Evolutionary conservation across 1,284 basidiomycete species (phyloP).

Genomic region (Bjerkandera adusta): DNA sequence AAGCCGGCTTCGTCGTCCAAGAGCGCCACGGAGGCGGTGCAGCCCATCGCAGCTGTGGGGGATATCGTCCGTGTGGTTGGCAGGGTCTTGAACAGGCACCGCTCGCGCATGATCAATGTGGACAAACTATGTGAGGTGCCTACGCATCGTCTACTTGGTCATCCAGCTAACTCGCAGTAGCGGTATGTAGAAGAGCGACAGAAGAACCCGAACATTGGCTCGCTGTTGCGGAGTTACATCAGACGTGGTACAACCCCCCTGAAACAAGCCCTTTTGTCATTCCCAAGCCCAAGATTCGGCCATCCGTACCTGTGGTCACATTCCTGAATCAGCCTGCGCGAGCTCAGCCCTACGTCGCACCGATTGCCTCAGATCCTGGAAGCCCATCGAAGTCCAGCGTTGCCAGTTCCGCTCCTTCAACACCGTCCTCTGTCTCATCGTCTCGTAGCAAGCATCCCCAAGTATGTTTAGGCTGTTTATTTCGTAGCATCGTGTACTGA

Average conservation of each 20-base stretch:
- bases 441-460: conserved; percentile 10
- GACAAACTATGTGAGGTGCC: conserved; percentile 33
- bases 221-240: conserved; percentile 51
- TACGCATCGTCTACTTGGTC: conserved; percentile 2
- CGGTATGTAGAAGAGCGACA: conserved; percentile 45
- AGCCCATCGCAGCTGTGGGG: conserved; percentile 47
- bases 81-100: conserved; percentile 39
- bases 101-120: conserved; percentile 46
- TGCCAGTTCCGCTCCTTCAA: conserved; percentile 15
- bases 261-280: conserved; percentile 44
- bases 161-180: conserved; percentile 26
- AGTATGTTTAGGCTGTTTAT: conserved; percentile 14
- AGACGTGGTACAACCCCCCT: conserved; percentile 43
- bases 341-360: background rate
- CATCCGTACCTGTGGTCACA: conserved; percentile 13
- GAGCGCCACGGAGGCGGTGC: conserved; percentile 22
- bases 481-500: background rate
- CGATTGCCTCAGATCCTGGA: conserved; percentile 7
- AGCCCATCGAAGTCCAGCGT: conserved; percentile 18
- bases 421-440: conserved; percentile 14
- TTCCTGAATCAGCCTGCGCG: background rate
- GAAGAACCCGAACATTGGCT: conserved; percentile 63
- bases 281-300: conserved; percentile 26
- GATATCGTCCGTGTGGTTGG: conserved; percentile 48
- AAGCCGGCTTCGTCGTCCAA: background rate